Conservation (phyloP, 2,329 filamentous ascomycete species). For the Sclerotinia sclerotiorum region DNA sequence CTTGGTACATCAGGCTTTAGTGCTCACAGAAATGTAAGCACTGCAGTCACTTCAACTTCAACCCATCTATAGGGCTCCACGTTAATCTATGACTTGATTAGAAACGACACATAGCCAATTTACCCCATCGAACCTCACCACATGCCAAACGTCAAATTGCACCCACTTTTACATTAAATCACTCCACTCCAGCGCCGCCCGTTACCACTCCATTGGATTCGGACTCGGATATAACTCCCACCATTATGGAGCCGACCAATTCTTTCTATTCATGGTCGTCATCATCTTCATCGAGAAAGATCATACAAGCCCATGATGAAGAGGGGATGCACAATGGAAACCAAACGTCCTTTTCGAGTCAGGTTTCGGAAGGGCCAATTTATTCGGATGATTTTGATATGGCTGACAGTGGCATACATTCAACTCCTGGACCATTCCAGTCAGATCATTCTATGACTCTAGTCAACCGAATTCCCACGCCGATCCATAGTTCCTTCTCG, state of each 20-base stretch:
- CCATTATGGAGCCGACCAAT: slow-evolving; percentile 26
- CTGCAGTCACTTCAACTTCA: slow-evolving; percentile 3
- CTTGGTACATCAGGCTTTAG: slow-evolving; percentile 34
- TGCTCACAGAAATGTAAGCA: slow-evolving; percentile 38
- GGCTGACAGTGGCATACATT: slow-evolving; percentile 35
- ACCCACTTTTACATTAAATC: slow-evolving; percentile 28
- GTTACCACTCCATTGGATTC: slow-evolving; percentile 40
- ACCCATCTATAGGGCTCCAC: slow-evolving; percentile 8
- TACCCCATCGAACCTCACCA: slow-evolving; percentile 37
- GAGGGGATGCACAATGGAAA: slow-evolving; percentile 23
- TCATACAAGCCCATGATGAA: slow-evolving; percentile 29
- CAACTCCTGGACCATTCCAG: slow-evolving; percentile 38
- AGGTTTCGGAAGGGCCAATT: slow-evolving; percentile 31
- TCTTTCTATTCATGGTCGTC: slow-evolving; percentile 36
- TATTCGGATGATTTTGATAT: slow-evolving; percentile 41
- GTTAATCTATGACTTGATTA: slow-evolving; percentile 24
- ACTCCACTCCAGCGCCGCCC: slow-evolving; percentile 34
- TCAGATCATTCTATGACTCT: slow-evolving; percentile 35
- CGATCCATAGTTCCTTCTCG: slow-evolving; percentile 41
- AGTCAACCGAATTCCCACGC: slow-evolving; percentile 40
- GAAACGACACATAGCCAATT: slow-evolving; percentile 39
- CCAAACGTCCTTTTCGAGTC: slow-evolving; percentile 32
- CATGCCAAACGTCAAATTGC: slow-evolving; percentile 30
- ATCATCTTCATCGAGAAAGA: slow-evolving; percentile 30
- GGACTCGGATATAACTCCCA: slow-evolving; percentile 36